phyloP scores from a whole-genome alignment of 2,329 filamentous ascomycete species.

The Xylariales sp. region DNA sequence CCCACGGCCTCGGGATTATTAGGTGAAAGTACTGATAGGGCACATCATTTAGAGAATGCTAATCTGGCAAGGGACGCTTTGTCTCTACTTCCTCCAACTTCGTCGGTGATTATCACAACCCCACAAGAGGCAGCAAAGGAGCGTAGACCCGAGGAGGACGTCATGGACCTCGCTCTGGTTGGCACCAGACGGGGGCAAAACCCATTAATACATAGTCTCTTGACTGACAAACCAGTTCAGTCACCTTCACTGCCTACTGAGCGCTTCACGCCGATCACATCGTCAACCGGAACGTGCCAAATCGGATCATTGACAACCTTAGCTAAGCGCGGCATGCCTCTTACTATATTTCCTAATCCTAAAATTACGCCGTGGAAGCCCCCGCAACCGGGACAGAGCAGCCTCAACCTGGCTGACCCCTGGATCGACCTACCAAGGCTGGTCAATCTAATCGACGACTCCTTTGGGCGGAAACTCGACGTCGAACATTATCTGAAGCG shows the following conservation, averaged over 20 bases:
- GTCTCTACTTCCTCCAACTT: conserved; percentile 80
- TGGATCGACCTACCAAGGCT: conserved; percentile 86
- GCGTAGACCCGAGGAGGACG: conserved; percentile 60
- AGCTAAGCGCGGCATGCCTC: conserved; percentile 89
- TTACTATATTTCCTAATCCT: conserved; percentile 84
- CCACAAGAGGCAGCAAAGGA: conserved; percentile 80
- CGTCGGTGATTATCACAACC: conserved; percentile 90
- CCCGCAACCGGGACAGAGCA: conserved; percentile 67
- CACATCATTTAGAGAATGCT: conserved; percentile 73
- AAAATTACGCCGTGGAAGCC: conserved; percentile 74
- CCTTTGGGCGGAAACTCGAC: conserved; percentile 87
- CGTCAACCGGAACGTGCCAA: conserved; percentile 51
- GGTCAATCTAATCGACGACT: conserved; percentile 90
- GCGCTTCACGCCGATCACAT: conserved; percentile 62
- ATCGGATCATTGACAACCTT: conserved; percentile 75
- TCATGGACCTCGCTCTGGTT: conserved; percentile 63
- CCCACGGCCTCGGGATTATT: conserved; percentile 30
- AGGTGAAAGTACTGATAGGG: conserved; percentile 50
- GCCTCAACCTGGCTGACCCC: conserved; percentile 79
- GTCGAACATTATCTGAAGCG: conserved; percentile 83
- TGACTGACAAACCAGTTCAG: conserved; percentile 93
- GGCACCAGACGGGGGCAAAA: conserved; percentile 72
- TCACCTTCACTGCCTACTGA: conserved; percentile 89
- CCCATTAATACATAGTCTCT: conserved; percentile 91
- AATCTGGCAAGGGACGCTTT: conserved; percentile 76